Conservation (phyloP, 225 moss, liverwort and hornwort genomes). For the Marchantia paleacea region DNA sequence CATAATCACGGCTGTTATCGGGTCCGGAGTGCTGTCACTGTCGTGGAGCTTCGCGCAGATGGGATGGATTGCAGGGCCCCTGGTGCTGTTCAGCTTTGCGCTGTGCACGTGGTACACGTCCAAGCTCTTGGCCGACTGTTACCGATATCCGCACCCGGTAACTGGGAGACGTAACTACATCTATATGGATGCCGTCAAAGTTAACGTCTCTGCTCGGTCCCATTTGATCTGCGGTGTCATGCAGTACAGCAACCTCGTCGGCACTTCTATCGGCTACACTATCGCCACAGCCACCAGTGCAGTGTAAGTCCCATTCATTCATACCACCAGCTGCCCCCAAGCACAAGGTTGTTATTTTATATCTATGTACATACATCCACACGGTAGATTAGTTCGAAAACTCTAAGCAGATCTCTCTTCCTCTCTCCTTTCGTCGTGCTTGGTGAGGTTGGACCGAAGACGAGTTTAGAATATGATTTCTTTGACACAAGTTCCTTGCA, state of each 20-base stretch:
- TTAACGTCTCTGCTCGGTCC: constrained; percentile 42
- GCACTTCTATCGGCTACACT: constrained; percentile 80
- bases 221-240: constrained; percentile 47
- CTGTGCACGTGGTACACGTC: constrained; percentile 72
- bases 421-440: too few species aligned
- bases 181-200: constrained; percentile 86
- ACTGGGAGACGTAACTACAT: constrained; percentile 81
- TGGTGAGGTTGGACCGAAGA: too few species aligned
- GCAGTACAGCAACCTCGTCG: constrained; percentile 79
- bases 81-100: constrained; percentile 60
- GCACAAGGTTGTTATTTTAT: too few species aligned
- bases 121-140: constrained; percentile 64
- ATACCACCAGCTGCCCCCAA: too few species aligned
- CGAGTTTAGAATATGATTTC: too few species aligned
- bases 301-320: constrained; percentile 37
- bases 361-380: too few species aligned
- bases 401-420: too few species aligned
- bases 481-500: too few species aligned
- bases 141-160: constrained; percentile 60
- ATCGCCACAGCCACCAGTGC: constrained; percentile 68
- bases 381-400: too few species aligned
- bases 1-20: constrained; percentile 88
- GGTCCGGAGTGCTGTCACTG: constrained; percentile 71
- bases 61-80: constrained; percentile 86
- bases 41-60: constrained; percentile 90